Evolutionary conservation across 768 basidiomycete species (phyloP), one percentile per base, ranked within the genome.

Genomic region (Pisolithus microcarpus): DNA sequence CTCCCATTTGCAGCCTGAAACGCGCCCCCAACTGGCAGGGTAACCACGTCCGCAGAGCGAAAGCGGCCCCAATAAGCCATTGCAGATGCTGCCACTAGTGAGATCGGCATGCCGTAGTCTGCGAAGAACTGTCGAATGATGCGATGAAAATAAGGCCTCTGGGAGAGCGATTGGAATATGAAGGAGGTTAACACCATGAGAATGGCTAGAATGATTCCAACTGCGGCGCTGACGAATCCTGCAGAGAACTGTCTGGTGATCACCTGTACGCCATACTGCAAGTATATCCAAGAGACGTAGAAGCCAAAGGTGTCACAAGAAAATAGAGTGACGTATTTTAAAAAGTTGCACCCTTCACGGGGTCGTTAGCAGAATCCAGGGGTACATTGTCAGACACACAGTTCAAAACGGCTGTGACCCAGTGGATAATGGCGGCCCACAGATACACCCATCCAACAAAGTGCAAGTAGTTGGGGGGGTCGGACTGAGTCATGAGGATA

Each of bases 371-470:
- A 42, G 15, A 55, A 39, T 0, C 28, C 11, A 39, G 58, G 26
- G 16, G n/a, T 39, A 24, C 7, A 21, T 38, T 13, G 15, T 16
- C 24, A 11, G 18, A 52, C 77, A 56, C 55, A 85, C 90, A 88
- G 55, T 92, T 92, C 15, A 87, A 70, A 5, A 79, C 62, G 5
- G 91, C 88, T 4, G 88, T 86, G 42, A 88, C 69, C 85, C 86
- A 91, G 59, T 93, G 87, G 38, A 87, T 66, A 38, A 92, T 86
- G 0, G 90, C 91, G 31, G 79, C 88, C 91, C 91, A 93, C 0
- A 92, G 70, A 64, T 95, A 94, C 0, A 91, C 86, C 92, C 92
- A 94, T 24, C 91, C 91, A 8, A 94, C 77, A 60, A 93, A 93
- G 34, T 86, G 85, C 11, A 92, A 77, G 62, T 93, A 95, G 46